Conservation (phyloP, 805 yeast genomes). For the Schizosaccharomyces japonicus region DNA sequence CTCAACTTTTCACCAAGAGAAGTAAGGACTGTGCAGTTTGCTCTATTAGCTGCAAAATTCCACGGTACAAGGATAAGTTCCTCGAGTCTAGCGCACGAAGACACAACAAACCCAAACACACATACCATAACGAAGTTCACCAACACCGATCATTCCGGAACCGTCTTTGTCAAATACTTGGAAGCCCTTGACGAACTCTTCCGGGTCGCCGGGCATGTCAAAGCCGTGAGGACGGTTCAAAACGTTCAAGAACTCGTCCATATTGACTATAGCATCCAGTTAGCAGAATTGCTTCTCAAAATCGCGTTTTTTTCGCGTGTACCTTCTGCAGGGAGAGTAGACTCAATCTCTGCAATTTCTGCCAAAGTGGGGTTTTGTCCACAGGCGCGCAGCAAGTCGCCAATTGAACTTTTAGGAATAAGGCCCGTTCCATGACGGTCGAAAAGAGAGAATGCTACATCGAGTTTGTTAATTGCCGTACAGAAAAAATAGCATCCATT, state of each 20-base stretch:
- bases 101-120: slow-evolving; percentile 4
- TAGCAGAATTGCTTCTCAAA: slow-evolving; percentile 8
- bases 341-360: slow-evolving; percentile 44
- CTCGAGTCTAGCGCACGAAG: background rate
- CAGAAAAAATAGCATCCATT: slow-evolving; percentile 21
- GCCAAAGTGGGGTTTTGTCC: slow-evolving; percentile 95
- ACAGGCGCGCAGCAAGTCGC: slow-evolving; percentile 84
- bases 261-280: slow-evolving; percentile 2
- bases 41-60: background rate
- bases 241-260: slow-evolving; percentile 27
- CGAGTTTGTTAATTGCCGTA: background rate
- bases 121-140: slow-evolving; percentile 64
- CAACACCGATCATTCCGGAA: slow-evolving; percentile 90
- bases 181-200: slow-evolving; percentile 83
- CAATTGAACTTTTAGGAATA: slow-evolving; percentile 62
- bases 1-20: slow-evolving; percentile 84
- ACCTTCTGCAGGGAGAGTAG: slow-evolving; percentile 17
- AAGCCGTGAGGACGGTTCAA: slow-evolving; percentile 73
- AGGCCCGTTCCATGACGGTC: slow-evolving; percentile 90
- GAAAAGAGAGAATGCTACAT: slow-evolving; percentile 67
- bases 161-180: slow-evolving; percentile 93
- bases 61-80: background rate
- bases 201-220: slow-evolving; percentile 68
- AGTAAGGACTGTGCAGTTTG: slow-evolving; percentile 32
- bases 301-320: background rate